phyloP scores from a whole-genome alignment of 768 basidiomycete species.

The Mycena alexandri region DNA sequence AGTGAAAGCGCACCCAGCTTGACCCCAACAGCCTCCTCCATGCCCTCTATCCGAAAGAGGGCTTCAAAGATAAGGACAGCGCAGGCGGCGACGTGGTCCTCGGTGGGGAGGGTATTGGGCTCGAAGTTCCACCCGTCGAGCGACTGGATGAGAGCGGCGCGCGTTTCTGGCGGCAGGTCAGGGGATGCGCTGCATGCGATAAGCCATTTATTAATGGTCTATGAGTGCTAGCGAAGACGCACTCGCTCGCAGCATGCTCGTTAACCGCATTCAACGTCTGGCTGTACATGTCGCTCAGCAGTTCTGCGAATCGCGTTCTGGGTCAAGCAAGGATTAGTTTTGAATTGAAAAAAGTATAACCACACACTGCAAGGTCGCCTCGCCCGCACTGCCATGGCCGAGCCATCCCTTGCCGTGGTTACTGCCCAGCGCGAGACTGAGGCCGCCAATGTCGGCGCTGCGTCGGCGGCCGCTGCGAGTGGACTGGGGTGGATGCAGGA shows the following conservation, averaged over 20 bases:
- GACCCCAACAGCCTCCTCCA: conserved; percentile 69
- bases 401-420: conserved; percentile 76
- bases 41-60: conserved; percentile 83
- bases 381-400: conserved; percentile 46
- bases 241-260: conserved; percentile 61
- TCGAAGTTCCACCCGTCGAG: conserved; percentile 93
- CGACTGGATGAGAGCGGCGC: conserved; percentile 72
- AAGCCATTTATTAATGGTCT: too few relatives aligned
- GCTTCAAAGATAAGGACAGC: conserved; percentile 90
- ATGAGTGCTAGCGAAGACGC: conserved; percentile 41
- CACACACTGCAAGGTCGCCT: conserved; percentile 48
- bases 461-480: conserved; percentile 60
- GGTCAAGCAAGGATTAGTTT: conserved; percentile 30
- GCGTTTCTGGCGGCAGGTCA: conserved; percentile 61
- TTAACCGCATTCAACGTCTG: conserved; percentile 83
- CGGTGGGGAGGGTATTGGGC: conserved; percentile 78
- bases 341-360: background rate
- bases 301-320: conserved; percentile 80
- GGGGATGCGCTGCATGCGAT: conserved; percentile 57
- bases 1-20: conserved; percentile 64
- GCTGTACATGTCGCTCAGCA: conserved; percentile 86
- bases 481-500: conserved; percentile 18
- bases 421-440: conserved; percentile 80
- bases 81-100: conserved; percentile 86
- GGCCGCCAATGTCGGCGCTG: conserved; percentile 91